Percentiles rank a stretch among this genome's conserved stretches.
Conservation (phyloP, 129 eudicot genomes). For the Escallonia herrerae region DNA sequence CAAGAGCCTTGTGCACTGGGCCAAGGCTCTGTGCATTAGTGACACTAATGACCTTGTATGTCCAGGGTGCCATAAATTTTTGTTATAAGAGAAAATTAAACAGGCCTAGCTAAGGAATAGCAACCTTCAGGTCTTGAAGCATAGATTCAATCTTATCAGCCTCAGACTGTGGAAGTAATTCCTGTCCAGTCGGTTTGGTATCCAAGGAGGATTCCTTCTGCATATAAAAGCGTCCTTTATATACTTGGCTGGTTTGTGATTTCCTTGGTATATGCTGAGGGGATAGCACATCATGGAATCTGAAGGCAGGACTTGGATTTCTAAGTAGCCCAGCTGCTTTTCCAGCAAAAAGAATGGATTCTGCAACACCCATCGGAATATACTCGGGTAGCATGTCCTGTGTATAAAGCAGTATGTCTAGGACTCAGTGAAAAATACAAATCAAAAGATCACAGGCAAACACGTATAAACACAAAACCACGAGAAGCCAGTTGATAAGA, state of each 20-base stretch:
- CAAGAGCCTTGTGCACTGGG: too few species aligned
- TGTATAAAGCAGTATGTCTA: not conserved
- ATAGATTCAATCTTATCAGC: conserved; percentile 86
- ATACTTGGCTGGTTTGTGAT: conserved; percentile 29
- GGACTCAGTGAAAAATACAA: not conserved
- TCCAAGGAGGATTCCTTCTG: conserved; percentile 29
- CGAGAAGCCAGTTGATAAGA: not conserved
- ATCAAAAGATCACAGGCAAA: not conserved
- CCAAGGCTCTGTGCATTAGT: too few species aligned
- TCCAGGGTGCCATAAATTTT: conserved; percentile 1
- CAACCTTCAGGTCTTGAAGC: conserved; percentile 86
- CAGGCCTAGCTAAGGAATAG: not conserved
- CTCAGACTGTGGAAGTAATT: conserved; percentile 82
- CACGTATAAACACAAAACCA: not conserved
- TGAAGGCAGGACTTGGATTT: conserved; percentile 82
- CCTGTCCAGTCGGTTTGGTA: conserved; percentile 50
- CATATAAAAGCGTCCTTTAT: conserved; percentile 11
- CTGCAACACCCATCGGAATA: conserved; percentile 79
- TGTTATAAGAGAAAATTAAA: not conserved
- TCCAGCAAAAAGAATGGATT: conserved; percentile 95
- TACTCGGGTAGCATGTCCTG: conserved; percentile 99
- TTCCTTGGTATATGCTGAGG: conserved; percentile 44
- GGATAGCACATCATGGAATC: conserved; percentile 41
- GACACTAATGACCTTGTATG: too few species aligned
- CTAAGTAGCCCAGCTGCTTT: conserved; percentile 94